Evolutionary conservation across 75 land plant species (phyloP).

Genomic region (Pinus tabuliformis): DNA sequence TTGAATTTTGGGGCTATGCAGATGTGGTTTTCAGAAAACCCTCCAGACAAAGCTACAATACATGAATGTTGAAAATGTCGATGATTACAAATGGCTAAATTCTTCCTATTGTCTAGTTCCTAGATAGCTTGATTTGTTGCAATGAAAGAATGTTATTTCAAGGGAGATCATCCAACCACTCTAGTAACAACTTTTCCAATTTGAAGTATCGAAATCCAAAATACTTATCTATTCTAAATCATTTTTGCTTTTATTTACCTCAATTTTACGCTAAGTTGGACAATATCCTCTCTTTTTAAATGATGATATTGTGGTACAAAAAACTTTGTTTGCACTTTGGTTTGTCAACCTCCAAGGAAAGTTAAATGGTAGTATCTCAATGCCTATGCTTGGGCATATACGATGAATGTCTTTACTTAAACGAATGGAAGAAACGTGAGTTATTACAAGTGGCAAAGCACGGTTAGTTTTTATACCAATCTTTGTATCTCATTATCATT

Average conservation of each 20-base stretch:
- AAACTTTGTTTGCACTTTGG: conserved; percentile 83
- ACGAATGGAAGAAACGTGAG: too few species aligned
- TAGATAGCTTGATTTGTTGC: conserved; percentile 62
- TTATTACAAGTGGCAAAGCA: too few species aligned
- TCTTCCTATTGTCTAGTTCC: conserved; percentile 73
- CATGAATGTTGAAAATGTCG: conserved; percentile 54
- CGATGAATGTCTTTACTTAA: too few species aligned
- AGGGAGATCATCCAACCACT: conserved; percentile 61
- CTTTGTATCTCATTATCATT: too few species aligned
- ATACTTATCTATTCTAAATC: conserved; percentile 75
- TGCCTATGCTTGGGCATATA: too few species aligned
- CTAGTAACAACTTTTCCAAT: conserved; percentile 44
- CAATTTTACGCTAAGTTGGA: conserved; percentile 69
- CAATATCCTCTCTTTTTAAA: conserved; percentile 85
- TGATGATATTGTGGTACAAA: conserved; percentile 93
- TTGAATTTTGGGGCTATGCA: conserved; percentile 83
- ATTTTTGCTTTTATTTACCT: conserved; percentile 70
- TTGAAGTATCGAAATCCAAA: conserved; percentile 79
- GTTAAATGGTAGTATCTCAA: too few species aligned
- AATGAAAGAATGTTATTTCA: conserved; percentile 73
- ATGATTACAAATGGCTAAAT: conserved; percentile 80
- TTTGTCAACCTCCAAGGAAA: too few species aligned
- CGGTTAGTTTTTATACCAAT: too few species aligned
- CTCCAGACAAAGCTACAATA: conserved; percentile 56
- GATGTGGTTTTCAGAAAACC: conserved; percentile 85